Base-by-base conservation (phyloP, 2,329 filamentous ascomycete species). In the Plectosphaerella cucumerina region DNA sequence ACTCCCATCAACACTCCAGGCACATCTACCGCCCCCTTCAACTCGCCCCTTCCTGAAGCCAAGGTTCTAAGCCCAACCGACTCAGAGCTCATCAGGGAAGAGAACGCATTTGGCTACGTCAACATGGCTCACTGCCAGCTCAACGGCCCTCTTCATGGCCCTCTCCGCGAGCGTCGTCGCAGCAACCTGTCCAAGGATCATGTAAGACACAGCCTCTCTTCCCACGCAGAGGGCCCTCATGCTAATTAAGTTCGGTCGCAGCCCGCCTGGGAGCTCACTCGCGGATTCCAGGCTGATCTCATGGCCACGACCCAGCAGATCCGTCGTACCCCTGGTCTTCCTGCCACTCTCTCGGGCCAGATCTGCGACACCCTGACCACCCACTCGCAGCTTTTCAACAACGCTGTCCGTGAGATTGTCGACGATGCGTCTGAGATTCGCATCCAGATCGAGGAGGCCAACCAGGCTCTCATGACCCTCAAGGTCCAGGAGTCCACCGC, bases 401-500 rank as follows among this genome's bases (percentile, higher is more conserved):
- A 63, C 37, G 48, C 53, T 15, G 50, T 56, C 34, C 55, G 55
- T 3, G 53, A 55, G 37, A 53, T 49, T 12, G 52, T 56, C 42
- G 54, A 55, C 14, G 55, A 56, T 35, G 51, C 54, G 21, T 49
- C 55, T 10, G 55, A 56, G n/a, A 47, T 71, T 2, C 59, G 61
- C 15, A 59, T 58, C 5, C 64, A 70, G 43, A 52, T 71, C 5
- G 54, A 57, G 18, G 56, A 55, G 2, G 70, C 70, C 56, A 61
- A 57, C 35, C 52, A 60, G n/a, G 66, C 67, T 39, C 49, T 55
- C n/a, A 52, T 56, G 47, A 53, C 48, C 21, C 55, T 53, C 47
- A 56, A 48, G 23, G 55, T 55, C 41, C 26, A 55, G 18, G 55
- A 56, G 47, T 48, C 53, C 26, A 53, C 48, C 15, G 49, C 50